Conservation (phyloP, 805 yeast genomes). For the Candida berthetii region DNA sequence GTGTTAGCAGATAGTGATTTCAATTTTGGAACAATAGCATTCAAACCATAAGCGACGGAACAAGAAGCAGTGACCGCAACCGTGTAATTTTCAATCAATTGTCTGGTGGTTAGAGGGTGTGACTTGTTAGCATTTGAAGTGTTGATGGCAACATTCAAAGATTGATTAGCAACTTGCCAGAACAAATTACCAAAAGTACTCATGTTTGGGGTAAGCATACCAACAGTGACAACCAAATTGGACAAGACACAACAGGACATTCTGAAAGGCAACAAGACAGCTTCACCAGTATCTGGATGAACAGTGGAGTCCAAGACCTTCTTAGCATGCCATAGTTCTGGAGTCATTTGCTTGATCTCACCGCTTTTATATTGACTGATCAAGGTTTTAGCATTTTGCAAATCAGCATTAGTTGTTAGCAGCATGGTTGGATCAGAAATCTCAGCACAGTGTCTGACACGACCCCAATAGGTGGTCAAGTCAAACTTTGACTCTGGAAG, state of each 20-base stretch:
- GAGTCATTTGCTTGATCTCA: constrained; percentile 54
- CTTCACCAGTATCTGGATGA: constrained; percentile 96
- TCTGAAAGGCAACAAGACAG: constrained; percentile 88
- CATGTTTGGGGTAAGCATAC: constrained; percentile 94
- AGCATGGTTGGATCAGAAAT: constrained; percentile 91
- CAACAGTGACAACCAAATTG: constrained; percentile 90
- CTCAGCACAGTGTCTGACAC: constrained; percentile 91
- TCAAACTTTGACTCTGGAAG: constrained; percentile 81
- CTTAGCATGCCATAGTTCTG: constrained; percentile 86
- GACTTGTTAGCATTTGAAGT: constrained; percentile 95
- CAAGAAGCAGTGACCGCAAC: constrained; percentile 94
- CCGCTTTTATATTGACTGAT: constrained; percentile 75
- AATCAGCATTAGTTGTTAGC: constrained; percentile 58
- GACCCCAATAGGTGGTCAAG: constrained; percentile 80
- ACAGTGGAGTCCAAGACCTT: constrained; percentile 82
- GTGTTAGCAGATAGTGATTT: constrained; percentile 66
- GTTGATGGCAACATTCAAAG: constrained; percentile 93
- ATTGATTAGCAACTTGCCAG: constrained; percentile 98
- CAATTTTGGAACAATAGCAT: constrained; percentile 83
- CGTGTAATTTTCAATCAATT: constrained; percentile 71
- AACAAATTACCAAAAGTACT: constrained; percentile 88
- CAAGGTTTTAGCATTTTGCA: constrained; percentile 56
- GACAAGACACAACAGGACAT: constrained; percentile 96
- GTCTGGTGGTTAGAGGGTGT: constrained; percentile 77
- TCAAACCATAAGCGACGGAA: constrained; percentile 90